Conservation (phyloP, 768 basidiomycete species). For the Chiua virens region DNA sequence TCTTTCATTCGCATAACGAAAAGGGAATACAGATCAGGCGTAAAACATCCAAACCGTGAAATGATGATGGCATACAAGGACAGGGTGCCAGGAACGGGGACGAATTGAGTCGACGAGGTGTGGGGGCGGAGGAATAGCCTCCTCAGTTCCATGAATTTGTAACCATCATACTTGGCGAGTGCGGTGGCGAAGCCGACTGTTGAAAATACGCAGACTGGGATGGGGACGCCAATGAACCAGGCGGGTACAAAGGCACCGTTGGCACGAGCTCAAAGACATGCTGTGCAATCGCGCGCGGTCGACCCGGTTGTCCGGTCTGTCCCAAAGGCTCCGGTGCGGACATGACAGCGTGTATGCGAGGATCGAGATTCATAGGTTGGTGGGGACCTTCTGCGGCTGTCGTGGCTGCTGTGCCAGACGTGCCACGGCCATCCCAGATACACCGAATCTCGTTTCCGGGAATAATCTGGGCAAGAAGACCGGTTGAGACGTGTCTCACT, state of each 20-base stretch:
- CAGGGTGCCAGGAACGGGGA: too few relatives aligned
- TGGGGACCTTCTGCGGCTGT: too few relatives aligned
- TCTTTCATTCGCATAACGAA: too few relatives aligned
- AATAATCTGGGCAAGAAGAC: slow-evolving; percentile 80
- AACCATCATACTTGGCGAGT: slow-evolving; percentile 47
- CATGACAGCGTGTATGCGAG: slow-evolving; percentile 88
- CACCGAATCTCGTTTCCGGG: slow-evolving; percentile 79
- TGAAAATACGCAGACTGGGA: slow-evolving; percentile 53
- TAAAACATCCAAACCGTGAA: too few relatives aligned
- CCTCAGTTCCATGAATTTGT: slow-evolving; percentile 24
- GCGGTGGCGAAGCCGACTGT: slow-evolving; percentile 52
- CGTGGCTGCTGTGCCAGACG: slow-evolving; percentile 24
- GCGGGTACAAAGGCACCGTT: slow-evolving; percentile 38
- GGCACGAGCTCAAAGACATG: slow-evolving; percentile 75
- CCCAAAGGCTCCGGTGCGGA: slow-evolving; percentile 45
- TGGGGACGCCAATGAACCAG: slow-evolving; percentile 52
- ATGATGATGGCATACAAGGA: too few relatives aligned
- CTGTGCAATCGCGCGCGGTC: slow-evolving; percentile 57
- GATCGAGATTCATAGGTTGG: slow-evolving; percentile 62
- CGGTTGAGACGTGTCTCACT: slow-evolving; percentile 79
- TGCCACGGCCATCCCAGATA: slow-evolving; percentile 84
- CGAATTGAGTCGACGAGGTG: too few relatives aligned
- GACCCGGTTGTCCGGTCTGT: slow-evolving; percentile 37
- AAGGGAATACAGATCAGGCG: too few relatives aligned
- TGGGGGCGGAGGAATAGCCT: neutral